Evolutionary conservation across 805 yeast species (phyloP).

Genomic region (baker's yeast (Saccharomyces cerevisiae)): DNA sequence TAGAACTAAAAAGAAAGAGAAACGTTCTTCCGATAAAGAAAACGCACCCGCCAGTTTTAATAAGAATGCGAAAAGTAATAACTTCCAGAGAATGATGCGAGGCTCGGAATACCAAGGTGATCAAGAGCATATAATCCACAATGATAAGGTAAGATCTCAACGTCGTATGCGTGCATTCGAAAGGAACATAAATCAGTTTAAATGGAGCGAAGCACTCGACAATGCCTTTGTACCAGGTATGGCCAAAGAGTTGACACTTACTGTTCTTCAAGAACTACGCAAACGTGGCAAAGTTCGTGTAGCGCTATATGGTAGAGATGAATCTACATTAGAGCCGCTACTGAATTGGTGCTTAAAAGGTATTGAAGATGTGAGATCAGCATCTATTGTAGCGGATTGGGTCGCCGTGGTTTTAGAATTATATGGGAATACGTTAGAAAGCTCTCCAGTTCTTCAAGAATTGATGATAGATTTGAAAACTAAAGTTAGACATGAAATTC

Average conservation of each 20-base stretch:
- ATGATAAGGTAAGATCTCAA: slow-evolving; percentile 44
- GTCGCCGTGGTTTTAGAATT: slow-evolving; percentile 61
- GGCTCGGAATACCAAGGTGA: slow-evolving; percentile 91
- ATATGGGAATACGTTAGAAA: slow-evolving; percentile 67
- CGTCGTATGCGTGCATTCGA: slow-evolving; percentile 78
- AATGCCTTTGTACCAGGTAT: slow-evolving; percentile 73
- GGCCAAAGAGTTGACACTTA: slow-evolving; percentile 69
- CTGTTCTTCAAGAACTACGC: slow-evolving; percentile 79
- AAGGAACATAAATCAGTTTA: slow-evolving; percentile 73
- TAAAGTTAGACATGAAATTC: slow-evolving; percentile 60
- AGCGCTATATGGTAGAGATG: slow-evolving; percentile 78
- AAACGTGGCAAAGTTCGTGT: slow-evolving; percentile 81
- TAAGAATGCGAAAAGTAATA: slow-evolving; percentile 35
- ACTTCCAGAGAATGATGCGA: slow-evolving; percentile 74
- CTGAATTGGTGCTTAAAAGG: slow-evolving; percentile 73
- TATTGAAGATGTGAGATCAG: slow-evolving; percentile 72
- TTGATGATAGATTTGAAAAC: slow-evolving; percentile 52
- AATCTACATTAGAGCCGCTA: slow-evolving; percentile 74
- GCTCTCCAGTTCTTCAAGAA: slow-evolving; percentile 70
- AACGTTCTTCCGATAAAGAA: slow-evolving; percentile 34
- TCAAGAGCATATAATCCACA: slow-evolving; percentile 64
- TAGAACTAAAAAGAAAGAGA: slow-evolving; percentile 72
- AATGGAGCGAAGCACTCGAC: slow-evolving; percentile 90
- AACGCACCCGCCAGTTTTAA: slow-evolving; percentile 2
- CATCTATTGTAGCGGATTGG: slow-evolving; percentile 58